Base-by-base conservation (phyloP, 805 yeast genomes). In the Wickerhamomyces xylosicus region DNA sequence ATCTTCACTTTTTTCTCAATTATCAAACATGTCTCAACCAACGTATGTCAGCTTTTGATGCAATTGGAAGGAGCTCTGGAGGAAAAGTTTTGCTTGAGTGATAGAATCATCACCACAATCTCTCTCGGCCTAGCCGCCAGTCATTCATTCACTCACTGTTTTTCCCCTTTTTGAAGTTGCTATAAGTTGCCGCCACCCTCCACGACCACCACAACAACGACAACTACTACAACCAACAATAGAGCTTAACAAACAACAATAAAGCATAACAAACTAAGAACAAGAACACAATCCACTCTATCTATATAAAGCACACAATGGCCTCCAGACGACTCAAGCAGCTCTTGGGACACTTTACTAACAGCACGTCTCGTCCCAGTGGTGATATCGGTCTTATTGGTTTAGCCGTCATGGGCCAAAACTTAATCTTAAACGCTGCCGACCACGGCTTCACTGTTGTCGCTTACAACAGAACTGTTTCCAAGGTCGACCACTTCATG, bases 401-500 rank as follows among this genome's bases (percentile, higher is more conserved):
- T 64, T 77, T 90, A 77, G 98, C 98, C 82, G 98, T 90, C 54
- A 90, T 90, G 98, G 98, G 98, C 69, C 95, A 85, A 75, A 90
- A 90, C 78, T 73, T 90, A 76, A 86, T 90, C 64, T 76, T 90
- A 53, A 90, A 90, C 69, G 95, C 94, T 59, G 98, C 98, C 54
- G 98, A 90, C 75, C 95, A 90, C 72, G 97, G 97, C 43, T 90
- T 77, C 75, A 86, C 95, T 50, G 97, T 92, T 57, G 95, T 86
- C 59, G 97, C 97, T 46, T 92, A 76, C 83, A 90, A 90, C 92
- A 86, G 98, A 79, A 92, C 97, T 45, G 85, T 80, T 46, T 67
- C 95, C 39, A 90, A 86, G 71, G 98, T 92, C 53, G 97, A 92
- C 66, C 86, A 84, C 58, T 90, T 90, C 70, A 63, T 90, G 56